A percentile compares a stretch with the other conserved stretches of the same genome.
These are phyloP conservation scores for Cucumis sativus DNA, from an alignment of 306 rosid genomes.

Conservation along the genomic window DNA sequence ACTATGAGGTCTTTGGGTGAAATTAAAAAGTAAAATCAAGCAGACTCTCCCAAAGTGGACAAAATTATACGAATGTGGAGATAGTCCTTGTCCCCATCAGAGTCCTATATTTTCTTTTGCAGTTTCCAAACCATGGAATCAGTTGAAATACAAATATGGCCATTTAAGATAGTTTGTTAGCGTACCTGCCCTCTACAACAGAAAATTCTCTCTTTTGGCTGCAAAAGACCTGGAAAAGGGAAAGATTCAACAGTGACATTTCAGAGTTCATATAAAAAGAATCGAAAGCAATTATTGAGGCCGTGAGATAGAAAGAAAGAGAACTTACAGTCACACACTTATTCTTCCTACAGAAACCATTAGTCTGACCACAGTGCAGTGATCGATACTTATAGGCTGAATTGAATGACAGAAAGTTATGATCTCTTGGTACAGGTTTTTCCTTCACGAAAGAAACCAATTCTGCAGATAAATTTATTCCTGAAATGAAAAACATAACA, in stretches of 20 bases:
- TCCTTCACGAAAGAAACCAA: slow-evolving; percentile 20
- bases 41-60: too few species aligned
- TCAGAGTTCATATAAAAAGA: not conserved
- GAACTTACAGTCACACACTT: slow-evolving; percentile 28
- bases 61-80: too few species aligned
- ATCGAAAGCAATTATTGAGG: not conserved
- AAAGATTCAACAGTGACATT: slow-evolving; percentile 3
- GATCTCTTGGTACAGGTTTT: slow-evolving; percentile 15
- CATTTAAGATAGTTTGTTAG: not conserved
- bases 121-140: not conserved
- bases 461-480: slow-evolving; percentile 23
- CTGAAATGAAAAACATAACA: not conserved
- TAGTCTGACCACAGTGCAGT: slow-evolving; percentile 21
- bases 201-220: slow-evolving; percentile 33
- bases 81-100: too few species aligned
- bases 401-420: slow-evolving; percentile 10
- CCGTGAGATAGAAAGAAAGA: not conserved
- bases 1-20: too few species aligned
- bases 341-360: slow-evolving; percentile 17
- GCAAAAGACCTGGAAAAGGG: slow-evolving; percentile 33
- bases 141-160: not conserved
- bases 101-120: not conserved
- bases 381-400: slow-evolving; percentile 15
- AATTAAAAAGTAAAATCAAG: too few species aligned
- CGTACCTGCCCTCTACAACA: slow-evolving; percentile 58